A percentile compares a stretch with the other conserved stretches of the same genome.
Evolutionary conservation across 2,329 filamentous ascomycete species (phyloP).

Genomic region (Drechslerella coelobrocha): DNA sequence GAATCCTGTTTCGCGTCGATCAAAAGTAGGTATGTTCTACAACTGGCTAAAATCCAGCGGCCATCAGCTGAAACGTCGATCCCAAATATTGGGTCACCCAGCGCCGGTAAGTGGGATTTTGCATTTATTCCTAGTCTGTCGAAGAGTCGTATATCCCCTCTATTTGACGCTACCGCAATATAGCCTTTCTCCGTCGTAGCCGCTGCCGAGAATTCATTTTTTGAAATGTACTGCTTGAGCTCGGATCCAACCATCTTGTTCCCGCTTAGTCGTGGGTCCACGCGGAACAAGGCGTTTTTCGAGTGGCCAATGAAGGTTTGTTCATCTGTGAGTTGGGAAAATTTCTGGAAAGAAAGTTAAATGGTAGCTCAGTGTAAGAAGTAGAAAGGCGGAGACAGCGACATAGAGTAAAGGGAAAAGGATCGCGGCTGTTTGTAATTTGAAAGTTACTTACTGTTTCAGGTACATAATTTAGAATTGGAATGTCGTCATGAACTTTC

Average conservation of each 20-base stretch:
- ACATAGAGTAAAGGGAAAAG: too few species aligned
- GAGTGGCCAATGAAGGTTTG: slow-evolving; percentile 95
- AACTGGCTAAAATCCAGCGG: slow-evolving; percentile 93
- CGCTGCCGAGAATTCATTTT: slow-evolving; percentile 95
- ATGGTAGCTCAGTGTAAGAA: slow-evolving; percentile 54
- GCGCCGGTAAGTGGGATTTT: slow-evolving; percentile 93
- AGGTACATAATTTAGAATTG: slow-evolving; percentile 87
- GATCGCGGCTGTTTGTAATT: too few species aligned
- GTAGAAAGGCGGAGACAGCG: too few species aligned
- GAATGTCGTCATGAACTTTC: slow-evolving; percentile 97
- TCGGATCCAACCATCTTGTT: slow-evolving; percentile 92
- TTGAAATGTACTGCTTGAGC: slow-evolving; percentile 93
- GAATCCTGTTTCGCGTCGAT: slow-evolving; percentile 89
- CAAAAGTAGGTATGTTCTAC: slow-evolving; percentile 89
- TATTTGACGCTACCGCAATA: slow-evolving; percentile 95
- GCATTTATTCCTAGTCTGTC: slow-evolving; percentile 95
- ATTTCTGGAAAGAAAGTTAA: slow-evolving; percentile 68
- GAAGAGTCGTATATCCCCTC: slow-evolving; percentile 95
- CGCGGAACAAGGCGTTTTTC: slow-evolving; percentile 87
- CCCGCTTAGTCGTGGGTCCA: slow-evolving; percentile 87
- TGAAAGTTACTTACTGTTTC: slow-evolving; percentile 69
- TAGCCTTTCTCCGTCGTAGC: slow-evolving; percentile 97
- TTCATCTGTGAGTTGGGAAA: slow-evolving; percentile 93
- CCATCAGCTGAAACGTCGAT: slow-evolving; percentile 95
- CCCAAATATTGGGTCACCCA: slow-evolving; percentile 93